Conservation (phyloP, 345 rosid species). For the Populus simonii region DNA sequence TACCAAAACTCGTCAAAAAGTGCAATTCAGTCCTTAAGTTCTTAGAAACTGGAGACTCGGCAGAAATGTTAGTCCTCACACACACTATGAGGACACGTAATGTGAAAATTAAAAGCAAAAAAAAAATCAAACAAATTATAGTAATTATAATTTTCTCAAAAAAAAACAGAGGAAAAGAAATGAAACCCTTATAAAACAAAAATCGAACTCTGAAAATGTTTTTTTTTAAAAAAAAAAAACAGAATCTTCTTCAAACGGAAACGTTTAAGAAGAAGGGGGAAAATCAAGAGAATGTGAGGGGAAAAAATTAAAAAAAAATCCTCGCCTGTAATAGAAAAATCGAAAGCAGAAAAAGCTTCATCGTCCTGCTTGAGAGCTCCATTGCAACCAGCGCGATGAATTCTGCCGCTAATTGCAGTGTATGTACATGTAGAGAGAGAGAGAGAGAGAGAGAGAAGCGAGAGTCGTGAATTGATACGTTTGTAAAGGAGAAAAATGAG, state of each 20-base stretch:
- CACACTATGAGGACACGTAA: not conserved
- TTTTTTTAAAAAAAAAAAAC: not conserved
- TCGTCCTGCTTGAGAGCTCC: slow-evolving; percentile 16
- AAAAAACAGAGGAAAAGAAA: too few species aligned
- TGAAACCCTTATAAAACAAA: too few species aligned
- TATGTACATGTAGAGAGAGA: not conserved
- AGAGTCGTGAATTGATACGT: not conserved
- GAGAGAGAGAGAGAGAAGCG: slow-evolving; percentile 4
- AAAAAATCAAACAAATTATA: not conserved
- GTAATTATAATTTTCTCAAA: not conserved
- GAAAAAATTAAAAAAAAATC: not conserved
- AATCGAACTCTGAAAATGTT: too few species aligned
- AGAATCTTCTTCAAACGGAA: not conserved
- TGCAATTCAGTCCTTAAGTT: not conserved
- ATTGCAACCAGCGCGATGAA: slow-evolving; percentile 6
- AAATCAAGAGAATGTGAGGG: not conserved
- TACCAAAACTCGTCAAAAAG: slow-evolving; percentile 9
- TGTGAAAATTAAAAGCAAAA: not conserved
- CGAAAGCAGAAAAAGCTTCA: slow-evolving; percentile 25
- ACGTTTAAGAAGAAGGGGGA: not conserved
- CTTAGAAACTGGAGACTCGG: not conserved
- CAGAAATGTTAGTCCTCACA: not conserved
- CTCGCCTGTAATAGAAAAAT: slow-evolving; percentile 44
- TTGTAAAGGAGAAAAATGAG: not conserved
- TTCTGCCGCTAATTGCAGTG: not conserved